Evolutionary conservation across 2,329 filamentous ascomycete species (phyloP).

Genomic region (Salinomyces thailandicus): DNA sequence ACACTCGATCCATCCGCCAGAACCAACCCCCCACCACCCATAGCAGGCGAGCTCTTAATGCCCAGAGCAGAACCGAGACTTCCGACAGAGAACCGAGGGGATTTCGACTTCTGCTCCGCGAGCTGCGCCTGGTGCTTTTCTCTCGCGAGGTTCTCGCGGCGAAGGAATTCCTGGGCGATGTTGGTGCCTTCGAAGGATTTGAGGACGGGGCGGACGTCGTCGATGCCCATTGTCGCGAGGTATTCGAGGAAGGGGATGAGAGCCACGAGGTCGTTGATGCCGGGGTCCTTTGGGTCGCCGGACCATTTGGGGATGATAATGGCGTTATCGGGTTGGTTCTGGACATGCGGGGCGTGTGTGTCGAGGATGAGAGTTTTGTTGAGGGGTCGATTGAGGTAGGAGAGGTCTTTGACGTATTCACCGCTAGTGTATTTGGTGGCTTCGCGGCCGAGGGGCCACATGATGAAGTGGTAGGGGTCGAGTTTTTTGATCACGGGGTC

Average conservation of each 20-base stretch:
- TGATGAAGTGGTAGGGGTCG: slow-evolving; percentile 88
- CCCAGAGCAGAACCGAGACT: slow-evolving; percentile 56
- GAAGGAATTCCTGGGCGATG: slow-evolving; percentile 82
- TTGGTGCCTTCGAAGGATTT: slow-evolving; percentile 58
- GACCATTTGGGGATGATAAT: slow-evolving; percentile 86
- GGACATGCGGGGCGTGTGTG: slow-evolving; percentile 69
- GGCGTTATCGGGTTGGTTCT: slow-evolving; percentile 90
- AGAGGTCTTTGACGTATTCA: slow-evolving; percentile 97
- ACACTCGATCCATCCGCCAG: slow-evolving; percentile 45
- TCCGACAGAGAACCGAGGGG: slow-evolving; percentile 51
- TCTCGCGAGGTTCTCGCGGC: slow-evolving; percentile 74
- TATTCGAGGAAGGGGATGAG: slow-evolving; percentile 97
- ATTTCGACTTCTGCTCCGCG: slow-evolving; percentile 55
- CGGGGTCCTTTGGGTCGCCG: slow-evolving; percentile 61
- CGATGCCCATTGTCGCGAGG: slow-evolving; percentile 83
- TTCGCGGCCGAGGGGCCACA: slow-evolving; percentile 90
- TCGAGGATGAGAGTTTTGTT: slow-evolving; percentile 94
- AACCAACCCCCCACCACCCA: slow-evolving; percentile 46
- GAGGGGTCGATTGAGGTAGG: slow-evolving; percentile 89
- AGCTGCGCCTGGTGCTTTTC: slow-evolving; percentile 75
- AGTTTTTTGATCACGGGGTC: slow-evolving; percentile 86
- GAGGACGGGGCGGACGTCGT: slow-evolving; percentile 64
- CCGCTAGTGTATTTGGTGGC: slow-evolving; percentile 96
- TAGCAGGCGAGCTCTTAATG: slow-evolving; percentile 51
- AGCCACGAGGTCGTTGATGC: slow-evolving; percentile 62